Conservation (phyloP, 129 eudicot species). For the Ambrosia artemisiifolia region DNA sequence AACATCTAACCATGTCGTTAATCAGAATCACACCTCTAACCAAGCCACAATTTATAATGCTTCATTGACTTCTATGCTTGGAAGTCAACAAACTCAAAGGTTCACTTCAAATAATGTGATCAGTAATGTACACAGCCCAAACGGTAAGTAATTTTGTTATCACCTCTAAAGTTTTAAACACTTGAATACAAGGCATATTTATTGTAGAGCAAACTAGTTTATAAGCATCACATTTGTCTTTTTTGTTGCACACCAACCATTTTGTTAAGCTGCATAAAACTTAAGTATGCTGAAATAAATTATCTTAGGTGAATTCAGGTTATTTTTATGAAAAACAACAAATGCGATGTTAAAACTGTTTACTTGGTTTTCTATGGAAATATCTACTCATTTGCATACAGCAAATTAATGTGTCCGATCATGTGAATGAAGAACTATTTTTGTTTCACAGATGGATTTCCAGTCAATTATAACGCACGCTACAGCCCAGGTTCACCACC, state of each 20-base stretch:
- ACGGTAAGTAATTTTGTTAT: constrained; percentile 15
- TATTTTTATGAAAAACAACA: background rate
- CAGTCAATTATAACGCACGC: constrained; percentile 25
- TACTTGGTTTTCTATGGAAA: background rate
- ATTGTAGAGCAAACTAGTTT: constrained; percentile 1
- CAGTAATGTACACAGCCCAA: constrained; percentile 15
- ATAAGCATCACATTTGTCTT: background rate
- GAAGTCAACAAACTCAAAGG: constrained; percentile 24
- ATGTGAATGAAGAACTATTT: background rate
- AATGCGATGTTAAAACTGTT: background rate
- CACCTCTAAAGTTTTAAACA: background rate
- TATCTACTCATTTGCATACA: background rate
- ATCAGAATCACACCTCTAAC: constrained; percentile 2
- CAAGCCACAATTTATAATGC: constrained; percentile 16
- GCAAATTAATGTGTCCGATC: background rate
- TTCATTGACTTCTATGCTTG: constrained; percentile 13
- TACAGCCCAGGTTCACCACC: constrained; percentile 45
- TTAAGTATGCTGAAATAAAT: background rate
- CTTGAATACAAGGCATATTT: background rate
- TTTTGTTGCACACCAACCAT: background rate
- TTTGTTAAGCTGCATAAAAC: background rate
- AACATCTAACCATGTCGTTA: background rate
- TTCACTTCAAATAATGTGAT: constrained; percentile 22
- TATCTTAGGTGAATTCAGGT: background rate
- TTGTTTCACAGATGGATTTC: constrained; percentile 44